Evolutionary conservation across 2,329 filamentous ascomycete species (phyloP).

Genomic region (Thielaviopsis musarum): DNA sequence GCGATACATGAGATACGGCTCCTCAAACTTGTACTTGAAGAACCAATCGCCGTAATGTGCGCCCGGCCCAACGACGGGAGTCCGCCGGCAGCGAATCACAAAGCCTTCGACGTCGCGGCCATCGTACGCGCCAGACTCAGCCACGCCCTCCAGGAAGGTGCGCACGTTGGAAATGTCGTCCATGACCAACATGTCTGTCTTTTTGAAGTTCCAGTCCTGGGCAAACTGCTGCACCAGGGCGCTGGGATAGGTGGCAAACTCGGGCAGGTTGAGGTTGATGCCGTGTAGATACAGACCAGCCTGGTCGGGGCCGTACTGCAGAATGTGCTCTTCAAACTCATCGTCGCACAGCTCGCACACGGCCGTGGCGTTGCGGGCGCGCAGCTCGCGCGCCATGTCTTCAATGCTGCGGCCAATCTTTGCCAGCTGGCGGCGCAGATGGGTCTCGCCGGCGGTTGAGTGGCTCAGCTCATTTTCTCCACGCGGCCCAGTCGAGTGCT

Average conservation of each 20-base stretch:
- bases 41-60: slow-evolving; percentile 76
- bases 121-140: slow-evolving; percentile 76
- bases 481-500: slow-evolving; percentile 84
- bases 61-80: slow-evolving; percentile 28
- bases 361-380: slow-evolving; percentile 73
- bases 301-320: slow-evolving; percentile 67
- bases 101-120: slow-evolving; percentile 94
- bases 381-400: slow-evolving; percentile 61
- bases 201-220: slow-evolving; percentile 82
- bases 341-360: slow-evolving; percentile 96
- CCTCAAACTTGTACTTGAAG: slow-evolving; percentile 99
- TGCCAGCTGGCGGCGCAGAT: slow-evolving; percentile 64
- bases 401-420: slow-evolving; percentile 60
- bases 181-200: slow-evolving; percentile 65
- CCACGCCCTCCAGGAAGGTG: slow-evolving; percentile 65
- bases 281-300: slow-evolving; percentile 91
- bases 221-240: slow-evolving; percentile 77
- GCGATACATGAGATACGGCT: slow-evolving; percentile 95
- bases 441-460: slow-evolving; percentile 64
- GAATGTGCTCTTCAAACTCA: slow-evolving; percentile 87
- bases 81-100: slow-evolving; percentile 74
- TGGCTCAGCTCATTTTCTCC: slow-evolving; percentile 59
- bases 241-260: slow-evolving; percentile 77
- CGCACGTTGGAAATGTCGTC: slow-evolving; percentile 59
- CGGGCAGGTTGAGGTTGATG: slow-evolving; percentile 85